Conservation (phyloP, 441 rosid genomes). For the Populus tomentosa region DNA sequence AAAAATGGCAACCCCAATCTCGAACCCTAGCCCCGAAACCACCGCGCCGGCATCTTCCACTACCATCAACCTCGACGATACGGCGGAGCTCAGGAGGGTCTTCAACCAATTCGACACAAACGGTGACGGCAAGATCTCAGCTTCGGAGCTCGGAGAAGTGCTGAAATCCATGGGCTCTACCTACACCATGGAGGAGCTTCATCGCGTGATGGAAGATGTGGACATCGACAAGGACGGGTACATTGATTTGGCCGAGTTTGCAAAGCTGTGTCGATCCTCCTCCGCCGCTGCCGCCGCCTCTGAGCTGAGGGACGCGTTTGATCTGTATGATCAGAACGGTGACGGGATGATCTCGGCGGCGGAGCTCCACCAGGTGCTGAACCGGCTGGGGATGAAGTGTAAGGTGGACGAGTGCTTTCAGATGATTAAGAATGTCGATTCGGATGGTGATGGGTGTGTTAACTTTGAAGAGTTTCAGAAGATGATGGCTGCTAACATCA, state of each 20-base stretch:
- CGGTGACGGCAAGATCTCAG: constrained; percentile 55
- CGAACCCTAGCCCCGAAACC: too few relatives aligned
- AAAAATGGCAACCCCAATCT: too few relatives aligned
- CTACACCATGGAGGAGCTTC: constrained; percentile 38
- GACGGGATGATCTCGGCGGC: constrained; percentile 52
- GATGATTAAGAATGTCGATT: constrained; percentile 54
- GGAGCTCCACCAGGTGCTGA: constrained; percentile 53
- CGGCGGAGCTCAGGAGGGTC: constrained; percentile 47
- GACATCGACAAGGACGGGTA: constrained; percentile 53
- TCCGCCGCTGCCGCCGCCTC: constrained; percentile 9
- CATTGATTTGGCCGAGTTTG: constrained; percentile 49
- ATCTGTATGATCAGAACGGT: constrained; percentile 51
- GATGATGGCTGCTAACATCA: constrained; percentile 37
- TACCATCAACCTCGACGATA: constrained; percentile 7
- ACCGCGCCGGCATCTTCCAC: not conserved
- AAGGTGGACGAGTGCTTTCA: constrained; percentile 44
- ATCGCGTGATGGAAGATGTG: constrained; percentile 38
- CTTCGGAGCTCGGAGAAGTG: constrained; percentile 39
- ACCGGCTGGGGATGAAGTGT: constrained; percentile 44
- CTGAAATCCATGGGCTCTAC: constrained; percentile 43
- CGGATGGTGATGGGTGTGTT: constrained; percentile 60
- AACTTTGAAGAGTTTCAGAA: constrained; percentile 50
- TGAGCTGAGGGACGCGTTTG: constrained; percentile 51
- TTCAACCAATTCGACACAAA: constrained; percentile 64
- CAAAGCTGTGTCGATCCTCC: constrained; percentile 16